Conservation (phyloP, 768 basidiomycete genomes). For the Russula ochroleuca region DNA sequence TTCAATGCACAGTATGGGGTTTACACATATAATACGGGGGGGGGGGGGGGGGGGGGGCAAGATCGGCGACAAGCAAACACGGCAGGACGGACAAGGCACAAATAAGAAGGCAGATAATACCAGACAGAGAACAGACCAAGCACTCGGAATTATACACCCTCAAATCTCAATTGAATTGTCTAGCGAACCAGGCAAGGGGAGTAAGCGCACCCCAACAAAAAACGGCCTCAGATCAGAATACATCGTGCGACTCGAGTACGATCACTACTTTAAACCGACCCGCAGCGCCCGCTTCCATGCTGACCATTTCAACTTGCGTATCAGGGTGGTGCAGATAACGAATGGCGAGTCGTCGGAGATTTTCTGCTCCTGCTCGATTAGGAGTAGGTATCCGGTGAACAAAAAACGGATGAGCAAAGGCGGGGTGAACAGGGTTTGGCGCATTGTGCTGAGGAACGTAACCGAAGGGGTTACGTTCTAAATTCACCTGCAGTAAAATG, state of each 20-base stretch:
- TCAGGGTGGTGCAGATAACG: not conserved
- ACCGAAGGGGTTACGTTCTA: not conserved
- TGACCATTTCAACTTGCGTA: not conserved
- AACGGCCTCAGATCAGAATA: not conserved
- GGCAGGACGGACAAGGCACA: not conserved
- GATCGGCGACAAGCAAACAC: too few species aligned
- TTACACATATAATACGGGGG: not conserved
- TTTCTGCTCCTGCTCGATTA: not conserved
- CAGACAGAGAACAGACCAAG: too few species aligned
- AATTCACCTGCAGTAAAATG: not conserved
- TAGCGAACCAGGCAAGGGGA: too few species aligned
- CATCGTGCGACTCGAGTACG: not conserved
- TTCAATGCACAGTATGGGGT: too few species aligned
- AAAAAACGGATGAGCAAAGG: not conserved
- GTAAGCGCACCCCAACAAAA: not conserved
- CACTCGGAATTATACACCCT: too few species aligned
- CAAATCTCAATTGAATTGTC: too few species aligned
- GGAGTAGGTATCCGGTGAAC: not conserved
- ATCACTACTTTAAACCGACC: slow-evolving; percentile 7
- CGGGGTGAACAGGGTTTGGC: not conserved
- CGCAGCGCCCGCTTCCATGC: not conserved
- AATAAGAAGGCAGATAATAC: not conserved
- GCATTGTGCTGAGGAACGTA: not conserved
- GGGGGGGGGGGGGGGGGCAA: too few species aligned
- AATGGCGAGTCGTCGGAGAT: not conserved